Base-by-base conservation (phyloP, 2,329 filamentous ascomycete genomes). In the Neoascochyta sp. region DNA sequence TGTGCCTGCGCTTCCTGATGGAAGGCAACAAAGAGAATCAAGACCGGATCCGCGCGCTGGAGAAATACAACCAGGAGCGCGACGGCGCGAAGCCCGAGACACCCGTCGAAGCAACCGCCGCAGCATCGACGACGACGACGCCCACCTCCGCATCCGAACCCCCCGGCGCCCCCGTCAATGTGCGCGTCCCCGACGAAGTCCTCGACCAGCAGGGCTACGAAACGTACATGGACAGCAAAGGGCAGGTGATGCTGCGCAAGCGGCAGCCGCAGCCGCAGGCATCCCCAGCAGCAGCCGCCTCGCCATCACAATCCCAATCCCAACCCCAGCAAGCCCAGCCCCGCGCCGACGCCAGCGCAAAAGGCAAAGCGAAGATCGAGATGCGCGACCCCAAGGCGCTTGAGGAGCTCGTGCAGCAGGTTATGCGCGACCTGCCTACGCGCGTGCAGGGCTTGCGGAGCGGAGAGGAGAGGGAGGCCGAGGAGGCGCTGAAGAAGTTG, bases 1-100 rank as follows among this genome's bases (percentile, higher is more conserved):
- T 78, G 45, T 80, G 75, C 25, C 47, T 66, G 3, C 50, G 63
- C 2, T 66, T 66, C 31, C 70, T 85, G 5, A 76, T 86, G 65
- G 82, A 86, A 47, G 83, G 82, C 9, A 86, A 81, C 38, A 75
- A 81, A 17, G 81, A 81, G 34, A 86, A 85, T 10, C 82, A 83
- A 41, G 73, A 77, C 17, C 83, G 84, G 47, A 78, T 89, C 29
- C 73, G 80, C 32, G 76, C 81, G 28, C 71, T 86, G 35, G 67
- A 65, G 30, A 43, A 45, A 4, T 47, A 53, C 22, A 51, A 50
- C 2, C 49, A 57, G 18, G 47, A 49, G 8, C 34, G 34, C 10
- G 40, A 42, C 5, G 35, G 25, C 4, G 10, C 21, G 22, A 46
- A 37, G 29, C 29, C 36, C 4, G 40, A 42, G 15, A 32, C 45